A percentile compares a stretch with the other conserved stretches of the same genome.
phyloP scores from a whole-genome alignment of 192 early-diverging fungal species.

The Entomortierella lignicola region DNA sequence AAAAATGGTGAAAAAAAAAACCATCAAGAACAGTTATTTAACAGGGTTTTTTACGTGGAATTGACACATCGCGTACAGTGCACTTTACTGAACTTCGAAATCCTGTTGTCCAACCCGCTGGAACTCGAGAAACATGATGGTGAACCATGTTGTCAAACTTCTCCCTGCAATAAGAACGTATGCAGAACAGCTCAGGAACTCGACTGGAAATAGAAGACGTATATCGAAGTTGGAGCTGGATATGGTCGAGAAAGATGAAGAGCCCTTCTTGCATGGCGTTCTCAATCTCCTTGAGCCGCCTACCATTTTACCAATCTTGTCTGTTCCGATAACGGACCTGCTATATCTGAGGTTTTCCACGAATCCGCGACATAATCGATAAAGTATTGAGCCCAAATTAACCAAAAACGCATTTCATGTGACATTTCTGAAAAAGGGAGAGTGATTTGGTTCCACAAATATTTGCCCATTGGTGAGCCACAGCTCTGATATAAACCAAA shows the following conservation, averaged over 20 bases:
- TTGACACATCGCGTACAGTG: too few relatives aligned
- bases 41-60: too few relatives aligned
- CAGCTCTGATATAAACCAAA: too few relatives aligned
- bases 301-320: neutral
- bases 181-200: neutral
- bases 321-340: neutral
- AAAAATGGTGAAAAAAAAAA: too few relatives aligned
- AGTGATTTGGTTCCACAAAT: too few relatives aligned
- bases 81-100: too few relatives aligned
- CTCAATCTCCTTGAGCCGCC: neutral
- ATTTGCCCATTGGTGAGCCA: too few relatives aligned
- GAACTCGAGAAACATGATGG: slow-evolving; percentile 9
- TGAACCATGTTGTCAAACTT: neutral
- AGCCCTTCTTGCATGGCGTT: neutral
- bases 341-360: neutral
- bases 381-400: neutral
- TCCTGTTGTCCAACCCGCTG: neutral
- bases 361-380: neutral
- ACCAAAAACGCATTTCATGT: too few relatives aligned
- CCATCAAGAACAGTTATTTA: too few relatives aligned
- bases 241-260: neutral
- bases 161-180: neutral
- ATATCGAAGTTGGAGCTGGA: neutral
- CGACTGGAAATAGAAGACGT: neutral
- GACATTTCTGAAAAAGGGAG: too few relatives aligned